A percentile compares a stretch with the other conserved stretches of the same genome.
Conservation (phyloP, 2,329 filamentous ascomycete species). For the Penicillium sp. region DNA sequence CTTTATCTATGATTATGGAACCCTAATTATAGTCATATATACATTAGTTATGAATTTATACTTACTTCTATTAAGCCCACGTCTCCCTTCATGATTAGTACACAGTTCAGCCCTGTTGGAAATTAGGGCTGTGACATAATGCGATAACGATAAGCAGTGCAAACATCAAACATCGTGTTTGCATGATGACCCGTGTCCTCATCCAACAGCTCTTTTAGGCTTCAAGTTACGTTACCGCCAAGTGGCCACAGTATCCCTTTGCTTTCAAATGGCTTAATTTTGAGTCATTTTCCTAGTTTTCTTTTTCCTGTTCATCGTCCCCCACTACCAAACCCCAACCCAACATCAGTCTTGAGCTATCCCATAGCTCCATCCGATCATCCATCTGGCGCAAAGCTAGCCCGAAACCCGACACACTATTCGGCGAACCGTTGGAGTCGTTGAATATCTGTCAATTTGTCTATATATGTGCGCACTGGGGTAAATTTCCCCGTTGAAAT, state of each 20-base stretch:
- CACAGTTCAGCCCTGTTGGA: background rate
- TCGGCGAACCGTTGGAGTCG: slow-evolving; percentile 13
- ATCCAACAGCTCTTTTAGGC: slow-evolving; percentile 15
- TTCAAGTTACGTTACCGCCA: slow-evolving; percentile 31
- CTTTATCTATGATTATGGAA: slow-evolving; percentile 16
- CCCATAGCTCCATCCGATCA: slow-evolving; percentile 10
- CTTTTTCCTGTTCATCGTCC: background rate
- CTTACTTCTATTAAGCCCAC: background rate
- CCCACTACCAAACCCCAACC: background rate
- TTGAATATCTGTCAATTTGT: background rate
- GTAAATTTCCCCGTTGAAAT: slow-evolving; percentile 1
- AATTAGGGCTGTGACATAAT: slow-evolving; percentile 14
- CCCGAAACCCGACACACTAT: slow-evolving; percentile 10
- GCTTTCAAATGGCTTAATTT: slow-evolving; percentile 28
- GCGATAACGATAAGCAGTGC: slow-evolving; percentile 17
- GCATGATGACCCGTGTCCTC: slow-evolving; percentile 26
- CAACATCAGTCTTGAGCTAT: background rate
- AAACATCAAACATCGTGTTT: slow-evolving; percentile 15
- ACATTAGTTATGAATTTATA: slow-evolving; percentile 13
- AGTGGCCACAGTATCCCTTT: slow-evolving; percentile 30
- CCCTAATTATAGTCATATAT: slow-evolving; percentile 17
- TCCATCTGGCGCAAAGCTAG: slow-evolving; percentile 18
- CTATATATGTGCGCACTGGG: slow-evolving; percentile 9
- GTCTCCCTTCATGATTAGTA: background rate
- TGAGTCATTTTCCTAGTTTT: slow-evolving; percentile 6